Evolutionary conservation across 2,329 filamentous ascomycete species (phyloP).

Genomic region (Aspergillus puulaauensis): DNA sequence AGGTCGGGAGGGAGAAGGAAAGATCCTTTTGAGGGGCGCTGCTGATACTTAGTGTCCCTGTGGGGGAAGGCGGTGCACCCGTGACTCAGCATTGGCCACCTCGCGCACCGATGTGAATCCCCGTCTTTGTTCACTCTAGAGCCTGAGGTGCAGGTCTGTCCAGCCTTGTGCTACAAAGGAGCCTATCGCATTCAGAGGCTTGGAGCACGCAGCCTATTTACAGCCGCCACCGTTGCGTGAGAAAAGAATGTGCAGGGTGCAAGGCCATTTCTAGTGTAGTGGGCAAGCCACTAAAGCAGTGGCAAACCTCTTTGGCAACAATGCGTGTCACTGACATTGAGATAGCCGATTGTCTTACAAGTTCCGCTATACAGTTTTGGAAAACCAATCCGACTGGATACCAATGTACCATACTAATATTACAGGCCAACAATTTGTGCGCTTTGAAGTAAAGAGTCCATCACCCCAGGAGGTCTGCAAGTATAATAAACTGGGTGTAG

Average conservation of each 20-base stretch:
- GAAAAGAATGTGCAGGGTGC: neutral
- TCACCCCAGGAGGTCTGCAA: neutral
- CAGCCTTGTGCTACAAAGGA: neutral
- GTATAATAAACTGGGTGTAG: neutral
- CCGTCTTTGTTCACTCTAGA: neutral
- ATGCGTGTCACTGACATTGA: no score
- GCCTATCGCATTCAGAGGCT: neutral
- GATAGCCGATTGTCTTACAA: neutral
- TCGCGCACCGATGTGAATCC: neutral
- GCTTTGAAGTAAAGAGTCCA: neutral
- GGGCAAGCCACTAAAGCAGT: neutral
- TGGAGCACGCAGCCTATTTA: neutral
- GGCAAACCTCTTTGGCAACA: neutral
- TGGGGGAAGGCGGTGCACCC: constrained; percentile 36
- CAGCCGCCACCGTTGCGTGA: neutral
- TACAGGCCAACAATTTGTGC: neutral
- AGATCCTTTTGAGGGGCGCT: constrained; percentile 39
- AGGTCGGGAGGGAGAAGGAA: constrained; percentile 29
- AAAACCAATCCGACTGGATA: neutral
- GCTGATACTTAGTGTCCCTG: constrained; percentile 19
- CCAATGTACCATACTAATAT: constrained; percentile 4
- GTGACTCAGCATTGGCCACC: constrained; percentile 12
- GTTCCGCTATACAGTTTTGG: neutral
- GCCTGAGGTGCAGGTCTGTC: neutral
- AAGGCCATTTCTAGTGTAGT: neutral